These are phyloP conservation scores for Rhodotorula sp. DNA, from an alignment of 1,284 basidiomycete species.

Conservation along the genomic window DNA sequence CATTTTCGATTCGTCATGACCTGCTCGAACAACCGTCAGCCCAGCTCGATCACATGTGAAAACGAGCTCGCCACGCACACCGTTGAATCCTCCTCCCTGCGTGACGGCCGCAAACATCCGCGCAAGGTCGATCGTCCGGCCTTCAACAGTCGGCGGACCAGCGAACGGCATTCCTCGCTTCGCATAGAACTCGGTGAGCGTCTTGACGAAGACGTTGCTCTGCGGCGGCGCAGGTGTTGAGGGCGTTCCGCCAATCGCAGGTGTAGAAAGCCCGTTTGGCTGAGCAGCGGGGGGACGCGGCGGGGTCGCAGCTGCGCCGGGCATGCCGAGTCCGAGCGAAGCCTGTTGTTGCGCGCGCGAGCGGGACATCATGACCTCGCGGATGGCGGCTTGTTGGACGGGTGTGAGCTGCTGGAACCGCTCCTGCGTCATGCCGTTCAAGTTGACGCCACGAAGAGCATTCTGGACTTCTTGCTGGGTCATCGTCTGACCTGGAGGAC, in stretches of 20 bases:
- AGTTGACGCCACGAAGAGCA: constrained; percentile 4
- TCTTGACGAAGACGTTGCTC: constrained; percentile 8
- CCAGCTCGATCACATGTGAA: no score
- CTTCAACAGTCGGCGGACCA: constrained; percentile 25
- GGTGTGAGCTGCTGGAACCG: constrained; percentile 13
- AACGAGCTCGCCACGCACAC: constrained; percentile 1
- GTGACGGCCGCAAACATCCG: constrained; percentile 17
- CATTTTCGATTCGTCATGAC: not conserved
- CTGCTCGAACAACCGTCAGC: not conserved
- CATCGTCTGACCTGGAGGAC: not conserved
- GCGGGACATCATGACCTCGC: constrained; percentile 16
- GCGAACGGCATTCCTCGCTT: constrained; percentile 14
- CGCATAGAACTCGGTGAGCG: constrained; percentile 29
- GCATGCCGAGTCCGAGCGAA: constrained; percentile 27
- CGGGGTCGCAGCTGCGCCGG: constrained; percentile 3
- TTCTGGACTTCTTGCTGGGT: constrained; percentile 5
- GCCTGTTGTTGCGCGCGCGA: constrained; percentile 16
- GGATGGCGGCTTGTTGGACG: constrained; percentile 25
- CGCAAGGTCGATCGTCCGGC: constrained; percentile 20
- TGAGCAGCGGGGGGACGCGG: not conserved
- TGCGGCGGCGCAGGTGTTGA: not conserved
- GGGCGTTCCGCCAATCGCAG: not conserved
- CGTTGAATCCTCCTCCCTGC: constrained; percentile 1
- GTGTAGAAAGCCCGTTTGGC: not conserved
- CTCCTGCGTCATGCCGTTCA: constrained; percentile 26